These are phyloP conservation scores for Microbotryum scabiosae DNA, from an alignment of 1,284 basidiomycete species.

Conservation along the genomic window DNA sequence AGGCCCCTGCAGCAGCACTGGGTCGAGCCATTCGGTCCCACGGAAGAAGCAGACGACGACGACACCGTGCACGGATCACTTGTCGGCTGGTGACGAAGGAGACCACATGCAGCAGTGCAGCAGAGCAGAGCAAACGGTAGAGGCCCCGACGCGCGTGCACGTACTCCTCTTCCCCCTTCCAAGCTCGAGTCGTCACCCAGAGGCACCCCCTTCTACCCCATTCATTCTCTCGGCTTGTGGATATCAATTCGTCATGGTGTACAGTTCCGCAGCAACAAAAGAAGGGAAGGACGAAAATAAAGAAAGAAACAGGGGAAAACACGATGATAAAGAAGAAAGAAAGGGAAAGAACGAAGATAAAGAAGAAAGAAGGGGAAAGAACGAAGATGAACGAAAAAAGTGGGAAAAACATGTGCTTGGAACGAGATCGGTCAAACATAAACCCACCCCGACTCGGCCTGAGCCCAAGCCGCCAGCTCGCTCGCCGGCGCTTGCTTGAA, in stretches of 20 bases:
- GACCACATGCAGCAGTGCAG: background rate
- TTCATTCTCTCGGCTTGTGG: background rate
- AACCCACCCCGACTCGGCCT: constrained; percentile 54
- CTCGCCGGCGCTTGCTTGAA: constrained; percentile 48
- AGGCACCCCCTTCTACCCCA: too few species aligned
- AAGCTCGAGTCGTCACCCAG: too few species aligned
- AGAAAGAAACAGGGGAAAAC: background rate
- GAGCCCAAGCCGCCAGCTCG: constrained; percentile 54
- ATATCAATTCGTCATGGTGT: background rate
- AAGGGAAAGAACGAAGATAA: background rate
- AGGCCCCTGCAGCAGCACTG: too few species aligned
- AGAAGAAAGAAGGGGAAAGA: background rate
- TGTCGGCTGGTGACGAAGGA: background rate
- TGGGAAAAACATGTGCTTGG: background rate
- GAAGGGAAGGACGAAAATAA: background rate
- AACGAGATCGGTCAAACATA: constrained; percentile 43
- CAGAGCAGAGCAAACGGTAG: background rate
- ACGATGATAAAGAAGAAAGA: background rate
- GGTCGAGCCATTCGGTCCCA: constrained; percentile 3
- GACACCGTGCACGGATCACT: background rate
- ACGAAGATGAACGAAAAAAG: background rate
- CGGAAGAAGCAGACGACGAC: background rate
- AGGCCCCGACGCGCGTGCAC: too few species aligned
- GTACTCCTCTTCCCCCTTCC: too few species aligned
- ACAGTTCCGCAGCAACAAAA: background rate